Conservation (phyloP, 2,329 filamentous ascomycete species). For the Aspergillus persii region DNA sequence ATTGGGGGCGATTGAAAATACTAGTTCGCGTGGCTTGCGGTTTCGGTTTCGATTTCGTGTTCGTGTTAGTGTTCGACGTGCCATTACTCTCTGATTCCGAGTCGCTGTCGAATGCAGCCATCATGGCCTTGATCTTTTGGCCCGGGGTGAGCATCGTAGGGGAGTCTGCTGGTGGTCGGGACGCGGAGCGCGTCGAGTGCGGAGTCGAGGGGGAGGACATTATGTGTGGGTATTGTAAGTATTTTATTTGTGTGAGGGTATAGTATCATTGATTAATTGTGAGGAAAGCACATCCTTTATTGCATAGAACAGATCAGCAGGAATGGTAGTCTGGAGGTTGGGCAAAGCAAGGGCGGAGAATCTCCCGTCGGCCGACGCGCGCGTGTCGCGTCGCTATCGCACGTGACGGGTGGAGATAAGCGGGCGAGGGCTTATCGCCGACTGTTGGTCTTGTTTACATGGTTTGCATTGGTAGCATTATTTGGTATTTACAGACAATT, state of each 20-base stretch:
- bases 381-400: constrained; percentile 20
- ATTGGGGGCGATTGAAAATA: neutral
- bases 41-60: neutral
- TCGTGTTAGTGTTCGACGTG: constrained; percentile 4
- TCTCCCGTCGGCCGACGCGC: constrained; percentile 4
- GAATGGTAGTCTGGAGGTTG: neutral
- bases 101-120: constrained; percentile 49
- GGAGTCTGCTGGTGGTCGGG: constrained; percentile 25
- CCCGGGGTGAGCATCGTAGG: constrained; percentile 43
- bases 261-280: neutral
- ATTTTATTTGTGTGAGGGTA: neutral
- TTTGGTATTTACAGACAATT: neutral
- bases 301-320: neutral
- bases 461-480: neutral
- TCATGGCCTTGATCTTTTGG: constrained; percentile 50
- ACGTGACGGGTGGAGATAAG: constrained; percentile 11
- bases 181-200: constrained; percentile 33
- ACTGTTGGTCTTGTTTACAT: too few species aligned
- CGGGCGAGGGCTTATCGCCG: neutral
- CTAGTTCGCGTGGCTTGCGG: neutral
- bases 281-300: neutral
- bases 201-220: constrained; percentile 36
- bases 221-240: neutral
- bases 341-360: constrained; percentile 14
- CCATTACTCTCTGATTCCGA: constrained; percentile 45